Conservation (phyloP, 495 filamentous ascomycete genomes). For the Podospora bellae-mahoneyi region DNA sequence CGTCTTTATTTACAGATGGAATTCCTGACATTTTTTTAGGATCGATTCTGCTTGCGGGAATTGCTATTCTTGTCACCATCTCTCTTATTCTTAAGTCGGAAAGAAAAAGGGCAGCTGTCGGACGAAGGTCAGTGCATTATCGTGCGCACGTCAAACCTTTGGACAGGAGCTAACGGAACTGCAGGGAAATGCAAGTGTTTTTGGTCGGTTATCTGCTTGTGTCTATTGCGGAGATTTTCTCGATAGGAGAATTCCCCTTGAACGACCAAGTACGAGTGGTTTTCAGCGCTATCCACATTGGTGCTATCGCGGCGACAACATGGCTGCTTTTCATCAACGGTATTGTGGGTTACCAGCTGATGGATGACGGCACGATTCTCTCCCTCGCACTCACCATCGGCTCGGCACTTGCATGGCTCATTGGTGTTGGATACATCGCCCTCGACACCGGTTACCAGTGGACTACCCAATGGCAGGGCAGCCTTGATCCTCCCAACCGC, state of each 20-base stretch:
- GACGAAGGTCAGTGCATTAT: conserved; percentile 64
- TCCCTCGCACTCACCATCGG: conserved; percentile 71
- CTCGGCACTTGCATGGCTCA: conserved; percentile 69
- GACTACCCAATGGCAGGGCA: conserved; percentile 70
- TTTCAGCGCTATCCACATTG: conserved; percentile 91
- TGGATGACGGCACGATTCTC: conserved; percentile 87
- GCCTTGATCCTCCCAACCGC: conserved; percentile 55
- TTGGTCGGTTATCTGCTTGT: conserved; percentile 83
- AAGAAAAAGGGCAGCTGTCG: conserved; percentile 89
- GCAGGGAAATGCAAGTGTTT: conserved; percentile 94
- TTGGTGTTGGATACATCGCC: conserved; percentile 93
- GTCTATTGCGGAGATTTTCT: conserved; percentile 94
- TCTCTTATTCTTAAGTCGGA: conserved; percentile 79
- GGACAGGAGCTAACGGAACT: conserved; percentile 26
- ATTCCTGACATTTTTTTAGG: conserved; percentile 49
- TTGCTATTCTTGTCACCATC: conserved; percentile 66
- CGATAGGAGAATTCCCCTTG: conserved; percentile 83
- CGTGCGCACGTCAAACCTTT: background rate
- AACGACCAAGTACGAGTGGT: conserved; percentile 61
- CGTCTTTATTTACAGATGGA: conserved; percentile 11
- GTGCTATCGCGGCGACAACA: conserved; percentile 76
- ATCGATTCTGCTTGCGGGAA: conserved; percentile 79
- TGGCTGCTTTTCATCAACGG: conserved; percentile 95
- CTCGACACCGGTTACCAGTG: conserved; percentile 88
- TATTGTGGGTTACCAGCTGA: conserved; percentile 84